These are phyloP conservation scores for Achaetomiella virescens DNA, from an alignment of 495 filamentous ascomycete species.

Conservation along the genomic window DNA sequence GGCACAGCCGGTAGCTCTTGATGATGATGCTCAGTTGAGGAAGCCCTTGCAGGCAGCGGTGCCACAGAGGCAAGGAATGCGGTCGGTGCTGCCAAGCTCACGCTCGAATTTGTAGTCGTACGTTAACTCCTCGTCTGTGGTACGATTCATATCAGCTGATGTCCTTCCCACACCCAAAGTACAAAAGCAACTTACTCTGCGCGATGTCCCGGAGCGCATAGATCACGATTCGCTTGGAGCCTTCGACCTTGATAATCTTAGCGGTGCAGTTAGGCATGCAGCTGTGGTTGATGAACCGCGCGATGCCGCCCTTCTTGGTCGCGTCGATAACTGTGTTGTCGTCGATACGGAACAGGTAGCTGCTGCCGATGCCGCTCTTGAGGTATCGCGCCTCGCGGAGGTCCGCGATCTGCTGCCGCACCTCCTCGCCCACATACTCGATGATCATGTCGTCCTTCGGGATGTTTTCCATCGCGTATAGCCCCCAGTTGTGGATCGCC, in stretches of 20 bases:
- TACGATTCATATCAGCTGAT: conserved; percentile 38
- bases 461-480: conserved; percentile 97
- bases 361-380: conserved; percentile 94
- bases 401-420: conserved; percentile 92
- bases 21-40: conserved; percentile 62
- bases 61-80: conserved; percentile 94
- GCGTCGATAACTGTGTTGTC: conserved; percentile 97
- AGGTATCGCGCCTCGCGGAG: conserved; percentile 86
- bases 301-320: conserved; percentile 96
- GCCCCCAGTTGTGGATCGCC: conserved; percentile 97
- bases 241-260: conserved; percentile 99
- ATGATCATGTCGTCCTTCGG: conserved; percentile 99
- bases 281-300: conserved; percentile 97
- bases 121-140: conserved; percentile 89
- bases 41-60: conserved; percentile 96
- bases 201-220: conserved; percentile 93
- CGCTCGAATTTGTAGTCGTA: conserved; percentile 99
- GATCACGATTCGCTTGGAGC: conserved; percentile 98
- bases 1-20: not conserved
- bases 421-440: conserved; percentile 97
- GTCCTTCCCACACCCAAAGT: not conserved
- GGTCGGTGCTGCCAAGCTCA: conserved; percentile 87
- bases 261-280: conserved; percentile 98
- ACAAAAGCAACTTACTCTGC: conserved; percentile 61
- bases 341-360: conserved; percentile 96